These are phyloP conservation scores for Nitzschia putrida DNA, from an alignment of 108 stramenopile species.

Conservation along the genomic window DNA sequence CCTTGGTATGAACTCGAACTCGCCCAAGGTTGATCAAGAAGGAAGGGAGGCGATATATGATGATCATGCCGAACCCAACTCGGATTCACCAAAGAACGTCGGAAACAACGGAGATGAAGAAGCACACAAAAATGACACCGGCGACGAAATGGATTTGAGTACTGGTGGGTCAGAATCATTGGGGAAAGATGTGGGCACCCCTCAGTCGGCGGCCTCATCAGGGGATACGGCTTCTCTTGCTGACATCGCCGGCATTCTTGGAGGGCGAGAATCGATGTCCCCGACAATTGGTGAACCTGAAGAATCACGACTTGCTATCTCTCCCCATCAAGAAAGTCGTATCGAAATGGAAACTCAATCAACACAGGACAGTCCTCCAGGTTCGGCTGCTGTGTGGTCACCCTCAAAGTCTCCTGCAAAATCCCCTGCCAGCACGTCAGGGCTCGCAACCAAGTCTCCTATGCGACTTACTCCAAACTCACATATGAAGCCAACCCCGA, in stretches of 20 bases:
- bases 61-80: no score
- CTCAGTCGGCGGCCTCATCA: no score
- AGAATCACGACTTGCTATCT: not conserved
- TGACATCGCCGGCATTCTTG: slow-evolving; percentile 25
- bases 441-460: slow-evolving; percentile 14
- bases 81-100: no score
- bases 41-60: no score
- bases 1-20: slow-evolving; percentile 10
- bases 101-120: no score
- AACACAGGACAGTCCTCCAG: no score
- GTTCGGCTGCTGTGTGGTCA: no score
- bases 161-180: not conserved
- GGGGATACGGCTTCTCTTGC: slow-evolving; percentile 28
- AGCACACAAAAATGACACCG: not conserved
- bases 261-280: not conserved
- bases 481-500: slow-evolving; percentile 34
- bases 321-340: no score
- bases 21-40: not conserved
- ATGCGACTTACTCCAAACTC: slow-evolving; percentile 30
- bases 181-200: not conserved
- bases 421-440: not conserved
- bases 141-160: not conserved
- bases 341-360: no score
- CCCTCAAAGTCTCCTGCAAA: no score
- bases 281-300: not conserved